A percentile compares a stretch with the other conserved stretches of the same genome.
These are phyloP conservation scores for Psilocybe sp. DNA, from an alignment of 768 basidiomycete species.

Conservation along the genomic window DNA sequence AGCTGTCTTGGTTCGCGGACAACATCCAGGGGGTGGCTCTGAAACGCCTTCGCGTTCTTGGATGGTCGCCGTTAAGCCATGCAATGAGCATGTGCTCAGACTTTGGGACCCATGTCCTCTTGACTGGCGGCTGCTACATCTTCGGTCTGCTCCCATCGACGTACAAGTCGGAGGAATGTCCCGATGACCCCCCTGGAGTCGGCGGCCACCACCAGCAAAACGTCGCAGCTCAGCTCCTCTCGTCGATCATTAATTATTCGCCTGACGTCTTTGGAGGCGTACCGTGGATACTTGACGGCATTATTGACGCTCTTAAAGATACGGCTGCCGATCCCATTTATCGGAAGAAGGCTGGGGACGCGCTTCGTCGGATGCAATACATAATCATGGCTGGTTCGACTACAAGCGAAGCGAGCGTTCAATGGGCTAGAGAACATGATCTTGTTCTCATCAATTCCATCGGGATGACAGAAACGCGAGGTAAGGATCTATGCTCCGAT, in stretches of 20 bases:
- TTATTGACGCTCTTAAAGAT: conserved; percentile 9
- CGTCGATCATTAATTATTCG: conserved; percentile 8
- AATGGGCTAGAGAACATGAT: conserved; percentile 17
- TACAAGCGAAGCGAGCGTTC: conserved; percentile 11
- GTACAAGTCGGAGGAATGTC: conserved; percentile 6
- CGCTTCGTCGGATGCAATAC: conserved; percentile 16
- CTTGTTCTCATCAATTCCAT: conserved; percentile 17
- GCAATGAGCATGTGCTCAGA: conserved; percentile 20
- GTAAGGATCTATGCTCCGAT: conserved; percentile 6
- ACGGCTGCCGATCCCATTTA: neutral
- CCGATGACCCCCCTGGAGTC: neutral
- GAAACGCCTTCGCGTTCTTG: conserved; percentile 15
- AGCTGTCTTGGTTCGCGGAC: conserved; percentile 10
- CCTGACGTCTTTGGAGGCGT: conserved; percentile 19
- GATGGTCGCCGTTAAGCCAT: conserved; percentile 25
- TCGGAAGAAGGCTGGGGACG: conserved; percentile 1
- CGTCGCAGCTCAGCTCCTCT: conserved; percentile 9
- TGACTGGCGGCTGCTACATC: conserved; percentile 24
- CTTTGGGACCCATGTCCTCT: conserved; percentile 12
- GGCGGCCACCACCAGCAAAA: neutral
- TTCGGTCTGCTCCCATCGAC: conserved; percentile 22
- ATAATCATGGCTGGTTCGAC: conserved; percentile 20
- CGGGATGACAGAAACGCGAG: conserved; percentile 28
- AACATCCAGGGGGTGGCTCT: conserved; percentile 1
- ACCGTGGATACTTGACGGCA: conserved; percentile 25